Percentiles rank a stretch among this genome's conserved stretches.
phyloP scores from a whole-genome alignment of 2,329 filamentous ascomycete species.

The Diplodia seriata region DNA sequence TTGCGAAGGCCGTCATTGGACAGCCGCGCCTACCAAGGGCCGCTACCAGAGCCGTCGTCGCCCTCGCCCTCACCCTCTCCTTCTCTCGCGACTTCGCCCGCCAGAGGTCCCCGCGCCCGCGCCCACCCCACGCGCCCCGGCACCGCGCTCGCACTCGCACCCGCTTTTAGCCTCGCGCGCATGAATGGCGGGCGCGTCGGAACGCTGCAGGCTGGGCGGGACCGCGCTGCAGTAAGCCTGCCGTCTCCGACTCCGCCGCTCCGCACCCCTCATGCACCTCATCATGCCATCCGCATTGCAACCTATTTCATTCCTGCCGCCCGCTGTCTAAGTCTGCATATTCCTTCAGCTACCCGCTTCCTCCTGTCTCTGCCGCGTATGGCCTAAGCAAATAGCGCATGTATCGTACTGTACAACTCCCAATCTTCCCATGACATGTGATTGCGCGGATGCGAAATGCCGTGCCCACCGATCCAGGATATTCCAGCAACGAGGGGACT shows the following conservation, averaged over 20 bases:
- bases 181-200: constrained; percentile 25
- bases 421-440: constrained; percentile 28
- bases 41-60: background rate
- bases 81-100: background rate
- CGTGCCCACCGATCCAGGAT: constrained; percentile 12
- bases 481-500: constrained; percentile 4
- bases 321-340: constrained; percentile 5
- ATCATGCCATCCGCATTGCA: constrained; percentile 10
- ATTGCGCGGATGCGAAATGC: constrained; percentile 26
- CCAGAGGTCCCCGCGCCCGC: background rate
- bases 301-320: constrained; percentile 19
- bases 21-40: background rate
- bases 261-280: constrained; percentile 1
- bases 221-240: constrained; percentile 21
- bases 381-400: constrained; percentile 2
- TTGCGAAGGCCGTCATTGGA: constrained; percentile 27
- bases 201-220: constrained; percentile 21
- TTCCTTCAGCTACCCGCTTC: background rate
- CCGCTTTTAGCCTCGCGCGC: constrained; percentile 19
- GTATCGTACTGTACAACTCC: background rate
- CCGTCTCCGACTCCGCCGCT: background rate
- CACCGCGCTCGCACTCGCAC: constrained; percentile 13
- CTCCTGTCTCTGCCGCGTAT: background rate
- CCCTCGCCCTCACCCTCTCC: background rate
- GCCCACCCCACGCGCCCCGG: background rate